These are phyloP conservation scores for Elymus sibiricus DNA, from an alignment of 176 grass and related monocot genomes.

Conservation along the genomic window DNA sequence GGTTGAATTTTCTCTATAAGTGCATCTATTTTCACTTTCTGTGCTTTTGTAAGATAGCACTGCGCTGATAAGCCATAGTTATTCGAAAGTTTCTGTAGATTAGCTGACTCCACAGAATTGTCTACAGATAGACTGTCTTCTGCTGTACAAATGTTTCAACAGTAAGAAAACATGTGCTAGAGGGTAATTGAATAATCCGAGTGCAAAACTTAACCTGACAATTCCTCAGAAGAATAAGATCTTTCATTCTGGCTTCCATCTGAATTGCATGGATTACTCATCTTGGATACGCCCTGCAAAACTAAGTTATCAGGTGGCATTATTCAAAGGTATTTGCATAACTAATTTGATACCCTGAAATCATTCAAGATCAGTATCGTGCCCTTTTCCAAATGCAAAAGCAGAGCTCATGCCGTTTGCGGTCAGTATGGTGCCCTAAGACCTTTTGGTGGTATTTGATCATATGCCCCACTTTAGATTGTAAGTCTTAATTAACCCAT, in stretches of 20 bases:
- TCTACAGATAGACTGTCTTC: not conserved
- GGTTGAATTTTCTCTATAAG: slow-evolving; percentile 6
- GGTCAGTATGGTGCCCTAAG: too few relatives aligned
- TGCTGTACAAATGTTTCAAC: not conserved
- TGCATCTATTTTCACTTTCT: not conserved
- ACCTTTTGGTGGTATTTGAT: too few relatives aligned
- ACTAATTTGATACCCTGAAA: not conserved
- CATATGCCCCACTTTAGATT: too few relatives aligned
- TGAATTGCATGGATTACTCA: not conserved
- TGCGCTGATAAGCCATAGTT: not conserved
- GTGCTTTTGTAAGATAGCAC: not conserved
- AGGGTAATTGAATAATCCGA: not conserved
- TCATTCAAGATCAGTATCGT: not conserved
- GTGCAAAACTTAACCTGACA: slow-evolving; percentile 12
- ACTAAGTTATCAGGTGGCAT: not conserved
- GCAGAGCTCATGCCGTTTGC: too few relatives aligned
- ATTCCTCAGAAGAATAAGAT: not conserved
- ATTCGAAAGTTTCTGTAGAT: not conserved
- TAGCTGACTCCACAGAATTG: not conserved
- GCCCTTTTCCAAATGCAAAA: too few relatives aligned
- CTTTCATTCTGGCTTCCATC: too few relatives aligned
- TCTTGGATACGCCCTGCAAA: not conserved
- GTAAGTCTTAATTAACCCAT: too few relatives aligned
- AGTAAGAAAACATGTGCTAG: not conserved
- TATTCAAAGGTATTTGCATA: not conserved